phyloP scores from a whole-genome alignment of 352 stramenopile species.

The Phytopythium boreale region DNA sequence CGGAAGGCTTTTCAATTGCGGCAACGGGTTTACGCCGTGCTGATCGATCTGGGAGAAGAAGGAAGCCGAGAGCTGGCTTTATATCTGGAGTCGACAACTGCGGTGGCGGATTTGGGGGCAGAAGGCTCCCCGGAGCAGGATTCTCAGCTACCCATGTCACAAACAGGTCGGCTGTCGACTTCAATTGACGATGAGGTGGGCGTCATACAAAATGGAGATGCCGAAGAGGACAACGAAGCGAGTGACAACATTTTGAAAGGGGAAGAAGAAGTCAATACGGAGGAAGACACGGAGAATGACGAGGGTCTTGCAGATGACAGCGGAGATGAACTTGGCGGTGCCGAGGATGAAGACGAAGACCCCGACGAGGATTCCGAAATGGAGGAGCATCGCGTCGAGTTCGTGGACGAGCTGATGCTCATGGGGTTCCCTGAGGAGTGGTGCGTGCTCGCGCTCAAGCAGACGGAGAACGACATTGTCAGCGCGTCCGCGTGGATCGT shows the following conservation, averaged over 20 bases:
- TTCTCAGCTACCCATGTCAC: neutral
- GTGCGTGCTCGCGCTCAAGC: slow-evolving; percentile 88
- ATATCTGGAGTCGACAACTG: neutral
- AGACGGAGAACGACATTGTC: slow-evolving; percentile 91
- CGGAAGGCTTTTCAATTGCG: slow-evolving; percentile 35
- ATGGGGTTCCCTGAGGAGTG: slow-evolving; percentile 93
- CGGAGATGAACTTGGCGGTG: slow-evolving; percentile 18
- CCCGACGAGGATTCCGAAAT: slow-evolving; percentile 50
- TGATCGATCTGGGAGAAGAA: slow-evolving; percentile 33
- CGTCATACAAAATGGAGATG: neutral
- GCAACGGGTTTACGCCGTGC: slow-evolving; percentile 40
- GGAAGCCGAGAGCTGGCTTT: slow-evolving; percentile 21
- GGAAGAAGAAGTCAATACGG: slow-evolving; percentile 20
- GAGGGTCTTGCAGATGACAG: slow-evolving; percentile 13
- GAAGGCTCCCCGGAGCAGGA: neutral
- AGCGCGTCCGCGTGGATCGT: slow-evolving; percentile 91
- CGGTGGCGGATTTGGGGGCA: neutral
- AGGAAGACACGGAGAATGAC: slow-evolving; percentile 2
- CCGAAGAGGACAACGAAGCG: slow-evolving; percentile 14
- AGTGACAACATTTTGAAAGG: slow-evolving; percentile 14
- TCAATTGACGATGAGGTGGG: neutral
- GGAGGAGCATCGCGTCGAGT: slow-evolving; percentile 56
- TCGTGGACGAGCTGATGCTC: slow-evolving; percentile 91
- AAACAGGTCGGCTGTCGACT: neutral
- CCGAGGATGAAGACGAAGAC: slow-evolving; percentile 39